phyloP scores from a whole-genome alignment of 176 grass and related monocot species.

The Areca catechu region DNA sequence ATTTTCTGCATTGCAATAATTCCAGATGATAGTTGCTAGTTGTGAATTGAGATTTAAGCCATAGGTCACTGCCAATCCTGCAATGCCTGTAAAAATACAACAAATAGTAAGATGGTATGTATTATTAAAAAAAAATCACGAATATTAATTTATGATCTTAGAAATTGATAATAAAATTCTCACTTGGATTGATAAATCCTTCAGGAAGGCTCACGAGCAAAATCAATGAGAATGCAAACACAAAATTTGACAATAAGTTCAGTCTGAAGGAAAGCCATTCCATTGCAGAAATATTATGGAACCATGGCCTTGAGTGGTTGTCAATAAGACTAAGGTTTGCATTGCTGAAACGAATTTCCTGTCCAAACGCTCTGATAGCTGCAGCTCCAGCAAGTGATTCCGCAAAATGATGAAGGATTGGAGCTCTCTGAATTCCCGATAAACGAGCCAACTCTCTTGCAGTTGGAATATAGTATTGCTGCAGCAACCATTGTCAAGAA shows the following conservation, averaged over 20 bases:
- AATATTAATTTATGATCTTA: too few species aligned
- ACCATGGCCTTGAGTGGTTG: slow-evolving; percentile 83
- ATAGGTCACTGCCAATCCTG: slow-evolving; percentile 92
- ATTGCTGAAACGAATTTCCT: slow-evolving; percentile 73
- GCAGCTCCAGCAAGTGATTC: slow-evolving; percentile 79
- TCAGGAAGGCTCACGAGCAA: slow-evolving; percentile 89
- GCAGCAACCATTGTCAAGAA: slow-evolving; percentile 16
- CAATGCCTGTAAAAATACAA: slow-evolving; percentile 56
- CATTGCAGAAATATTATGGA: slow-evolving; percentile 66
- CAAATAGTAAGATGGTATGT: slow-evolving; percentile 1
- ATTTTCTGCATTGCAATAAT: slow-evolving; percentile 90
- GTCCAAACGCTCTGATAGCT: slow-evolving; percentile 85
- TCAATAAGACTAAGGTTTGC: slow-evolving; percentile 60
- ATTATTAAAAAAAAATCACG: too few species aligned
- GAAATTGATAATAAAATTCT: slow-evolving; percentile 8
- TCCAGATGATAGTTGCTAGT: slow-evolving; percentile 75
- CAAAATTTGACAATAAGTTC: slow-evolving; percentile 81
- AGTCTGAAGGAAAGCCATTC: slow-evolving; percentile 95
- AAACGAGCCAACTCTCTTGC: slow-evolving; percentile 81
- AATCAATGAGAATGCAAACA: slow-evolving; percentile 83
- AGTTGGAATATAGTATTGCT: slow-evolving; percentile 92
- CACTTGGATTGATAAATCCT: slow-evolving; percentile 97
- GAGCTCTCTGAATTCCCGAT: slow-evolving; percentile 84
- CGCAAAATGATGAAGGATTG: slow-evolving; percentile 90
- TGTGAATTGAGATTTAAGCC: slow-evolving; percentile 88